Base-by-base conservation (phyloP, 305 asterid genomes). In the Petunia hybrid region DNA sequence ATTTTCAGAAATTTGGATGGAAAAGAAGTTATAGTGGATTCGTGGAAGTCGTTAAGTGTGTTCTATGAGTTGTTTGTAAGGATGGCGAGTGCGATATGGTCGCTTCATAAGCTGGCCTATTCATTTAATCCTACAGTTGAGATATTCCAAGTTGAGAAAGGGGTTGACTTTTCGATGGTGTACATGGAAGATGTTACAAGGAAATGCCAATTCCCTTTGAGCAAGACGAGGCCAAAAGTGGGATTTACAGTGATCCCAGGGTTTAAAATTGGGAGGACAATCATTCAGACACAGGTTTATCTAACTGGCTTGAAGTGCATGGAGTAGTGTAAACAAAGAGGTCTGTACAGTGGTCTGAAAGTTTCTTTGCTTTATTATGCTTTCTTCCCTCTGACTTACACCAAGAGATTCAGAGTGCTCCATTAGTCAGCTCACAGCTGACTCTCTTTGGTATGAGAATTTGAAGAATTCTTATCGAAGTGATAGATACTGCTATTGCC, bases 51-150 rank as follows among this genome's bases (percentile, higher is more conserved):
- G 1, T 60, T 92, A 86, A 79, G 89, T 40, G 90, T 91, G 80
- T 94, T 96, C 81, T 92, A 89, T 51, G 98, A 96, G 87, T 90
- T 90, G 56, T 96, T 92, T 87, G 93, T 94, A 65, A 87, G 91
- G 87, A 91, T 94, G 97, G 91, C 98, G 22, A 94, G 98, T 91
- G 90, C 99, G 0, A 80, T 92, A 70, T 96, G 99, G 99, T 85
- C 92, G 84, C 94, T 94, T 62, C 98, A 96, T 85, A 93, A 92
- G 90, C 71, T 96, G 84, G 97, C 98, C 0, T 88, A 86, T 83
- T 92, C 94, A 0, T 92, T 94, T 80, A 84, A 85, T 81, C 98
- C 98, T 0, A 78, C 76, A 1, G 95, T 93, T 66, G 93, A 94
- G 91, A 92, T 96, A 84, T 96, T 96, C 87, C 98, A 88, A 84